Evolutionary conservation across 2,329 filamentous ascomycete genomes (phyloP), one percentile per base, ranked within the genome.

Genomic region (Knufia fluminis): DNA sequence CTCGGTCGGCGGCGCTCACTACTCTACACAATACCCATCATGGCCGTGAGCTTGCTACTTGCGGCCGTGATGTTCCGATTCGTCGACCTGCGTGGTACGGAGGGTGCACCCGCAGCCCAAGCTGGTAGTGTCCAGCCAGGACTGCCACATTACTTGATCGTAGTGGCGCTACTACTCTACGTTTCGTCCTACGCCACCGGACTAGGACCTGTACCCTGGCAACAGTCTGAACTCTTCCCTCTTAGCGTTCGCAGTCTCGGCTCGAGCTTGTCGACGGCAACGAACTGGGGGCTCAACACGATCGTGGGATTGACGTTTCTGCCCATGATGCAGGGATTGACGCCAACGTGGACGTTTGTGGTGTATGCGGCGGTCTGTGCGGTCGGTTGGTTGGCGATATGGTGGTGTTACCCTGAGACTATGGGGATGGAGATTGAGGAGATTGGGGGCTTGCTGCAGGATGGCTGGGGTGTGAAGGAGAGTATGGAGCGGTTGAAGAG

Each of bases 161-260:
- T 96, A 2, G 54, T 78, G 35, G 84, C 84, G 55, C 83, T 96
- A 64, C 83, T 89, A 65, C 58, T 88, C 6, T 96, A 94, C 65
- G 89, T 94, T 1, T 84, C 86, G 7, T 76, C 83, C 1, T 97
- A 94, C 63, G 91, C 91, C 1, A 73, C 90, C 1, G 91, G 91
- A 2, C 75, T 97, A 1, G 91, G 91, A 7, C 94, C 89, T 59
- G 88, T 97, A 2, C 90, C 91, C 0, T 97, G 91, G 91, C 91
- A 95, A 75, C 90, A 95, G 69, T 87, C 83, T 58, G 91, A 97
- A 69, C 77, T 95, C 26, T 96, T 96, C 62, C 85, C 89, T 1
- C 63, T 78, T 16, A 69, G 72, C 16, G 72, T 84, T 43, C 77
- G 83, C 53, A 83, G 79, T 63, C 67, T 81, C 16, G 77, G 79